Evolutionary conservation across 2,329 filamentous ascomycete genomes (phyloP).

Genomic region (Ophiostoma tasmaniense): DNA sequence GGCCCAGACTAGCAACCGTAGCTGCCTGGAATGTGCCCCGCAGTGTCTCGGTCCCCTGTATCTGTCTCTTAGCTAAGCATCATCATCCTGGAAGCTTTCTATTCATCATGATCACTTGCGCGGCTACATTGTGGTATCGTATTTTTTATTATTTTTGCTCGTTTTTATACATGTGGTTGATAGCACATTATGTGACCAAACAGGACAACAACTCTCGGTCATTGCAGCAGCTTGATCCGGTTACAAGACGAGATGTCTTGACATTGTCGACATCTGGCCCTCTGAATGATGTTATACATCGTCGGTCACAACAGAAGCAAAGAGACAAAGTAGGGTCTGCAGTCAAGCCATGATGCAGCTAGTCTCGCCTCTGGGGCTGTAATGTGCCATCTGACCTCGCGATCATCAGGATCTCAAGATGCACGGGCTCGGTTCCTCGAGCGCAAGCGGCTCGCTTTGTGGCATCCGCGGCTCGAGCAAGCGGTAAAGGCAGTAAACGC

Average conservation of each 20-base stretch:
- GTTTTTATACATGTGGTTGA: background rate
- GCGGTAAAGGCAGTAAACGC: background rate
- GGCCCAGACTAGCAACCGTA: background rate
- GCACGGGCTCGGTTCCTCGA: background rate
- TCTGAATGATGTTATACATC: background rate
- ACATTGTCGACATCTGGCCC: background rate
- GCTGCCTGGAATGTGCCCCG: slow-evolving; percentile 3
- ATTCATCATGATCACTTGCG: background rate
- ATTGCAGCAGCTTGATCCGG: background rate
- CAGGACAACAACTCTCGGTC: background rate
- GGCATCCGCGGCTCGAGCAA: background rate
- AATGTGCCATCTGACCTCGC: background rate
- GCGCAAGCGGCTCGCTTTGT: background rate
- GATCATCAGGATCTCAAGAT: background rate
- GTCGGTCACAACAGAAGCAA: background rate
- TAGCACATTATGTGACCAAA: background rate
- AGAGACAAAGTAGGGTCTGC: background rate
- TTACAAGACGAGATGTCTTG: background rate
- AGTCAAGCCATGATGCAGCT: background rate
- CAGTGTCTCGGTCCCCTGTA: background rate
- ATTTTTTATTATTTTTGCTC: background rate
- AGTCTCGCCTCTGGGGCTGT: no score
- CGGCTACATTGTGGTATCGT: background rate
- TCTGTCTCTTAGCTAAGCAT: no score
- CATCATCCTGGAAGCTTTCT: background rate